Evolutionary conservation across 495 filamentous ascomycete genomes (phyloP).

Genomic region (Penicillium mononematosum): DNA sequence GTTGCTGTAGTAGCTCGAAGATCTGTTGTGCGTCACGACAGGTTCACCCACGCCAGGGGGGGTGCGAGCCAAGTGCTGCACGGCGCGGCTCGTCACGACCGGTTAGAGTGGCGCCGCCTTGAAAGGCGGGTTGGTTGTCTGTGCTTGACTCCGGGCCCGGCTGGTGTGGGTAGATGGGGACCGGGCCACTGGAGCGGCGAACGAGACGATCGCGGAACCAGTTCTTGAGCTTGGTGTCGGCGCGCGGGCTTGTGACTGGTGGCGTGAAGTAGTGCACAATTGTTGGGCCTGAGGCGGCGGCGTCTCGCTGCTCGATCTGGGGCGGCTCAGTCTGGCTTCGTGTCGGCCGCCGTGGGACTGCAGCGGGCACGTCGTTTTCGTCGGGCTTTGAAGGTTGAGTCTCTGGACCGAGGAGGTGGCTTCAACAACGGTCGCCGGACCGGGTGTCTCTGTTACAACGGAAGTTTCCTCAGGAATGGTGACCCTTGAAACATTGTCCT

Average conservation of each 20-base stretch:
- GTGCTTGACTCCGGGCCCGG: constrained; percentile 25
- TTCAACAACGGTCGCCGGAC: constrained; percentile 7
- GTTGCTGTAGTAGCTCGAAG: constrained; percentile 16
- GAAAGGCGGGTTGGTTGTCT: constrained; percentile 20
- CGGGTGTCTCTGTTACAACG: constrained; percentile 9
- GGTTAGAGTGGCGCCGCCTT: constrained; percentile 26
- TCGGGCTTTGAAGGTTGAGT: background rate
- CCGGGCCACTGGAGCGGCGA: constrained; percentile 23
- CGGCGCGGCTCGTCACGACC: constrained; percentile 20
- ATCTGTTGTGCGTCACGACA: constrained; percentile 17
- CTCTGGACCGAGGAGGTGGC: constrained; percentile 13
- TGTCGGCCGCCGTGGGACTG: constrained; percentile 1
- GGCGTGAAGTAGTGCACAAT: constrained; percentile 18
- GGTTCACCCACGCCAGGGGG: constrained; percentile 28
- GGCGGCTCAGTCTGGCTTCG: constrained; percentile 10
- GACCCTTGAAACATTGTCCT: background rate
- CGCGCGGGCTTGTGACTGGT: constrained; percentile 24
- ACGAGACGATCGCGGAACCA: constrained; percentile 33
- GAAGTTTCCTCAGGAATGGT: constrained; percentile 5
- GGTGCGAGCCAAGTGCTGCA: constrained; percentile 37
- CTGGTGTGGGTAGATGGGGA: constrained; percentile 27
- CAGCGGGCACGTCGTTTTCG: constrained; percentile 1
- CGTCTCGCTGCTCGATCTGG: constrained; percentile 13
- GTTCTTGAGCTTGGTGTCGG: constrained; percentile 31
- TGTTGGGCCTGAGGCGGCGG: constrained; percentile 10